phyloP scores from a whole-genome alignment of 2,329 filamentous ascomycete species.

The Cadophora gregata region DNA sequence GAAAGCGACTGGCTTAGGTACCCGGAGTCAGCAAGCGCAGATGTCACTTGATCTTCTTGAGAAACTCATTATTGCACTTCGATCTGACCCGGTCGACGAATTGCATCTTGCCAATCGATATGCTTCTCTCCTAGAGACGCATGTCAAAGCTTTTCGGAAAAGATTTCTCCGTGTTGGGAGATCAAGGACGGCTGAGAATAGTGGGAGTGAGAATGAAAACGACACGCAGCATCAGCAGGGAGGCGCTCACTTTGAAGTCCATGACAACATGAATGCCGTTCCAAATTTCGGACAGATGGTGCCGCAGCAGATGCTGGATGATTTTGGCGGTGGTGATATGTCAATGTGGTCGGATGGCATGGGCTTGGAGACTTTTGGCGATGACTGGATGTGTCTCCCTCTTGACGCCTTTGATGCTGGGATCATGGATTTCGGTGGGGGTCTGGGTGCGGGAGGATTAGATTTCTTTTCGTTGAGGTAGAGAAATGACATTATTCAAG shows the following conservation, averaged over 20 bases:
- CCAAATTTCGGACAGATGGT: neutral
- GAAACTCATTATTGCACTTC: constrained; percentile 18
- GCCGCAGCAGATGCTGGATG: neutral
- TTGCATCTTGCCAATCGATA: constrained; percentile 26
- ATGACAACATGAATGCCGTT: neutral
- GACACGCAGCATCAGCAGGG: neutral
- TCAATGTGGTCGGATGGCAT: neutral
- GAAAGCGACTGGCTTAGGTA: constrained; percentile 26
- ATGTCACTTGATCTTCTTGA: constrained; percentile 21
- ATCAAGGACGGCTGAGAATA: neutral
- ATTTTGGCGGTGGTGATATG: constrained; percentile 2
- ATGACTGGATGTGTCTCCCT: constrained; percentile 21
- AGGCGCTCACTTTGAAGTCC: neutral
- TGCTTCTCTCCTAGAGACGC: constrained; percentile 24
- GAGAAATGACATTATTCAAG: too few relatives aligned
- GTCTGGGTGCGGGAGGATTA: constrained; percentile 4
- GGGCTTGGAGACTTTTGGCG: constrained; percentile 1
- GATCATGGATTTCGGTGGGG: neutral
- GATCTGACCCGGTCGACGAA: constrained; percentile 24
- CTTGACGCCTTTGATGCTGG: constrained; percentile 12
- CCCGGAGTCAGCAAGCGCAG: constrained; percentile 20
- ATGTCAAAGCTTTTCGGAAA: constrained; percentile 19
- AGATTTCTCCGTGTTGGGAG: constrained; percentile 12
- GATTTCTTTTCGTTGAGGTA: constrained; percentile 22
- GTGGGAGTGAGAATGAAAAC: neutral